Percentiles rank a stretch among this genome's conserved stretches.
Conservation (phyloP, 129 eudicot genomes). For the Oenanthe sinensis region DNA sequence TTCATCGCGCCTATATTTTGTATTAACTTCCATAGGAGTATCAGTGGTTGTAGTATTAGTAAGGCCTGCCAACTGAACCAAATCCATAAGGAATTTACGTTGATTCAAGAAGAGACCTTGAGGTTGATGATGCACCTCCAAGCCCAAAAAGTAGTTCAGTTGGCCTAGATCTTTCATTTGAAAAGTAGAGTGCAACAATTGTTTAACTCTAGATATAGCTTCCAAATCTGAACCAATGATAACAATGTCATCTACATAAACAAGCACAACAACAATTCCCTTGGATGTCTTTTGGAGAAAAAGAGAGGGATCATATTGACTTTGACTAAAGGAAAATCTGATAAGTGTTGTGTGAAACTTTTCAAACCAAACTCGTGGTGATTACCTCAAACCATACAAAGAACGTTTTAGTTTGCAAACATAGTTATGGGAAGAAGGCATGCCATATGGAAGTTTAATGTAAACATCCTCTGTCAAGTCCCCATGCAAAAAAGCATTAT, state of each 20-base stretch:
- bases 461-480: background rate
- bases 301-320: background rate
- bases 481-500: background rate
- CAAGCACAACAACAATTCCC: background rate
- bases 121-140: background rate
- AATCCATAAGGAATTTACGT: background rate
- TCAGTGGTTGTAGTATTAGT: background rate
- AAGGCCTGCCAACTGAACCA: background rate
- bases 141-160: background rate
- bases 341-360: background rate
- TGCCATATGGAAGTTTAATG: background rate
- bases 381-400: background rate
- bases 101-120: background rate
- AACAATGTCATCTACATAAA: background rate
- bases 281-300: background rate
- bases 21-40: background rate
- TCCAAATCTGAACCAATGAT: background rate
- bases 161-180: background rate
- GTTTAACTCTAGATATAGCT: background rate
- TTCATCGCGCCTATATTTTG: background rate
- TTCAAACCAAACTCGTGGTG: background rate
- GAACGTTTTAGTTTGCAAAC: background rate
- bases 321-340: slow-evolving; percentile 1
- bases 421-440: background rate
- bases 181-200: no score